Evolutionary conservation across 1,284 basidiomycete genomes (phyloP), one percentile per base, ranked within the genome.

Genomic region (Tilletia horrida): DNA sequence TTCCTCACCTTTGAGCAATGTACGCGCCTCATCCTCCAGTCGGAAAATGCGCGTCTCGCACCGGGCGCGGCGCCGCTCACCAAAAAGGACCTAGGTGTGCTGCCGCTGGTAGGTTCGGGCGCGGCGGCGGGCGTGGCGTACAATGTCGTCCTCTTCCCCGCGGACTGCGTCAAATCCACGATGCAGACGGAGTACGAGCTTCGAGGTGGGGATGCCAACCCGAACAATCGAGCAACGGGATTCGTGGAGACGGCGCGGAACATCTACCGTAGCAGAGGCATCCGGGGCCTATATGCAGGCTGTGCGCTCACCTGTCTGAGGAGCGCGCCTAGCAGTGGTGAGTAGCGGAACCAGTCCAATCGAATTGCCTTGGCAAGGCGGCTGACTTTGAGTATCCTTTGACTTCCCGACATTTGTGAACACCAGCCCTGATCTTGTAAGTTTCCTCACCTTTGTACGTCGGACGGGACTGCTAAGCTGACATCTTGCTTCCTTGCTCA

Each of bases 111-210:
- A 47, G 72, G 90, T 0, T 86, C 91, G 0, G 95, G 94, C 16
- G 94, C 93, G 3, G 86, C 88, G 62, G 92, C 93, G 0, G 95
- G 95, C 3, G 88, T 91, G 13, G 85, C 87, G 67, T 97, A 93
- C 84, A 95, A 92, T 76, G 75, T 80, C 18, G 75, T 78, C 31
- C 74, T 81, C 21, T 80, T 80, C 69, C 79, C 78, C 8, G 93
- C 93, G 14, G 95, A 98, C 83, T 91, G 90, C 43, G 88, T 97
- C 78, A 98, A 98, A 85, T 92, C 90, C 73, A 87, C 92, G 55
- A 91, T 98, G 82, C 95, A 97, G 85, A 97, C 95, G 0, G 90
- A 90, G 82, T 90, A 90, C 65, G 94, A 97, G 83, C 85, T 97
- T 70, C 85, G 88, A 9, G 68, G 47, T 2, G 29, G 45, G 4